Evolutionary conservation across 192 early-diverging fungal species (phyloP).

Genomic region (Mortierella hygrophila): DNA sequence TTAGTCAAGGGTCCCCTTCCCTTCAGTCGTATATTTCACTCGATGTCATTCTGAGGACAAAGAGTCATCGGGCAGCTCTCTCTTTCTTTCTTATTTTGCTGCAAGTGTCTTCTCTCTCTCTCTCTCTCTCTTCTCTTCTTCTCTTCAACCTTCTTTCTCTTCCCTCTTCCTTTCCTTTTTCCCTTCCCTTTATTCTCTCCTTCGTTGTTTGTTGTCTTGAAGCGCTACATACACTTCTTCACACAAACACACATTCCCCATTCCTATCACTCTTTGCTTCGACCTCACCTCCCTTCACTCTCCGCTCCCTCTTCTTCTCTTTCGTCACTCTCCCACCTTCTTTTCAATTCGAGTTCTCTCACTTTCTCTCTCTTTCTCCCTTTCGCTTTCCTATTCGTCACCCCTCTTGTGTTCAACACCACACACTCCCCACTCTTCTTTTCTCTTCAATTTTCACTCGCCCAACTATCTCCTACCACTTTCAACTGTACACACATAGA

Average conservation of each 20-base stretch:
- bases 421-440: not conserved
- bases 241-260: too few relatives aligned
- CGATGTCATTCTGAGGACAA: not conserved
- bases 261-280: too few relatives aligned
- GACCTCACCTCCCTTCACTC: too few relatives aligned
- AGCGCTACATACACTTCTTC: too few relatives aligned
- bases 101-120: not conserved
- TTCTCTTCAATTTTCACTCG: not conserved
- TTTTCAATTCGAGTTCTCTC: not conserved
- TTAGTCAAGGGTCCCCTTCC: too few relatives aligned
- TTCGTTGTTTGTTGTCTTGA: too few relatives aligned
- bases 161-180: not conserved
- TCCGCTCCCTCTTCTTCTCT: not conserved
- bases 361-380: not conserved
- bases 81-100: not conserved
- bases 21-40: too few relatives aligned
- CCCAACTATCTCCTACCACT: not conserved
- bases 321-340: constrained; percentile 3
- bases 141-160: not conserved
- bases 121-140: not conserved
- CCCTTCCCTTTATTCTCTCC: too few relatives aligned
- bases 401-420: too few relatives aligned
- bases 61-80: not conserved
- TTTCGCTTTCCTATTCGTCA: not conserved
- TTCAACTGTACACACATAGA: not conserved